phyloP scores from a whole-genome alignment of 345 rosid genomes.

The Populus euphratica region DNA sequence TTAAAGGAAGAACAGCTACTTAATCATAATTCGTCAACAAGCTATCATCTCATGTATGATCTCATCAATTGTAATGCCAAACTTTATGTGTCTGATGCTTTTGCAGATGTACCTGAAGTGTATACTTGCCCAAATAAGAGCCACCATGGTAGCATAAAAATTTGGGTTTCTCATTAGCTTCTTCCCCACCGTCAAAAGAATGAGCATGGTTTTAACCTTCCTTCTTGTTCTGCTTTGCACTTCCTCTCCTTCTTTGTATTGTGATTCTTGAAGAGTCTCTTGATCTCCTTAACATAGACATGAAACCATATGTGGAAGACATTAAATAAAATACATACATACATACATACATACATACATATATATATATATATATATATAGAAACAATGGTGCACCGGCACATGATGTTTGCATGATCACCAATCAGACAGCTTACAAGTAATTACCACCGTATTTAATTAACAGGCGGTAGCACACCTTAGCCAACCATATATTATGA shows the following conservation, averaged over 20 bases:
- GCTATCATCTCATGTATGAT: no score
- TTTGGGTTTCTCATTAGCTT: constrained; percentile 75
- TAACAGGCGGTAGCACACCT: no score
- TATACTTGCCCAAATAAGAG: constrained; percentile 74
- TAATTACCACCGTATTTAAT: neutral
- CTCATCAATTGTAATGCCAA: no score
- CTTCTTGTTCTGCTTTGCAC: constrained; percentile 35
- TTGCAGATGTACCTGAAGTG: constrained; percentile 54
- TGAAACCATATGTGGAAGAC: neutral
- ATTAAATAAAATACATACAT: no score
- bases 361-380: no score
- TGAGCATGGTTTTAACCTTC: constrained; percentile 35
- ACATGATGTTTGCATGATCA: neutral
- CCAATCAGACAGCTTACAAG: neutral
- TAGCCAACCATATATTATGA: neutral
- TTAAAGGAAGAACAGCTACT: neutral
- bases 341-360: no score
- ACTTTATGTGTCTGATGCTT: neutral
- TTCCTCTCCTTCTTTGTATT: constrained; percentile 47
- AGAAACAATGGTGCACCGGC: neutral
- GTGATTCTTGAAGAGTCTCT: constrained; percentile 41
- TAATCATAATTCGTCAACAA: neutral
- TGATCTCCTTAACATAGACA: constrained; percentile 23
- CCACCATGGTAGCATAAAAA: constrained; percentile 64
- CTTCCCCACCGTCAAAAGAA: constrained; percentile 59